Conservation (phyloP, 176 grass and related monocot species). For the Secale cereale region DNA sequence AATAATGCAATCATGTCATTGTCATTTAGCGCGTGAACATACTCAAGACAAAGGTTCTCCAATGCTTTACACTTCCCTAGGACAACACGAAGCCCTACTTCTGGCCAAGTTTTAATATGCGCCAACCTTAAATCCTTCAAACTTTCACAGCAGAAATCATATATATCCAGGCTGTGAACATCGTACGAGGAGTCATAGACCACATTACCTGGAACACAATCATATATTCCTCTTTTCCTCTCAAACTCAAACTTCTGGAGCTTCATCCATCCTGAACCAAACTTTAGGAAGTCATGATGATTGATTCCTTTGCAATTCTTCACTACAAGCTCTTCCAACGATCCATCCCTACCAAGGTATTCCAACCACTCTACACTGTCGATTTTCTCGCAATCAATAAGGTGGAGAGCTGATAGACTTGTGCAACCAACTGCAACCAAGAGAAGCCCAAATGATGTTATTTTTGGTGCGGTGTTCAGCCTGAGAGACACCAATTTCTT, state of each 20-base stretch:
- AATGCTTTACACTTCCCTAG: background rate
- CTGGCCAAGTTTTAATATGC: background rate
- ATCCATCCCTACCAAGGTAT: background rate
- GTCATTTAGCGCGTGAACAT: background rate
- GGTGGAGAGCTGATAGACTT: background rate
- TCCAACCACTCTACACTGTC: background rate
- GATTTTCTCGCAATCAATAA: background rate
- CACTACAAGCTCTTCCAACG: background rate
- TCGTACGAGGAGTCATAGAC: background rate
- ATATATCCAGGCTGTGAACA: background rate
- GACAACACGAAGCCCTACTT: background rate
- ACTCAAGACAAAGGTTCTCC: background rate
- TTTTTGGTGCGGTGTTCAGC: background rate
- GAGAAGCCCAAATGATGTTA: background rate
- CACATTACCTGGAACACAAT: background rate
- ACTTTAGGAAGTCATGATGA: slow-evolving; percentile 3
- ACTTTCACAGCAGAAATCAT: background rate
- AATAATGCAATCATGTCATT: background rate
- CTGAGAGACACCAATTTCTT: background rate
- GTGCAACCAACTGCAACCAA: background rate
- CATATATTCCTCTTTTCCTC: background rate
- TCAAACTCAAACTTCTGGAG: slow-evolving; percentile 10
- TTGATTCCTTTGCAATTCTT: background rate
- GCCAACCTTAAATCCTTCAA: background rate
- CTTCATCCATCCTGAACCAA: slow-evolving; percentile 3